Evolutionary conservation across 257 asterid genomes (phyloP), one percentile per base, ranked within the genome.

Genomic region (Solanum bulbocastanum): DNA sequence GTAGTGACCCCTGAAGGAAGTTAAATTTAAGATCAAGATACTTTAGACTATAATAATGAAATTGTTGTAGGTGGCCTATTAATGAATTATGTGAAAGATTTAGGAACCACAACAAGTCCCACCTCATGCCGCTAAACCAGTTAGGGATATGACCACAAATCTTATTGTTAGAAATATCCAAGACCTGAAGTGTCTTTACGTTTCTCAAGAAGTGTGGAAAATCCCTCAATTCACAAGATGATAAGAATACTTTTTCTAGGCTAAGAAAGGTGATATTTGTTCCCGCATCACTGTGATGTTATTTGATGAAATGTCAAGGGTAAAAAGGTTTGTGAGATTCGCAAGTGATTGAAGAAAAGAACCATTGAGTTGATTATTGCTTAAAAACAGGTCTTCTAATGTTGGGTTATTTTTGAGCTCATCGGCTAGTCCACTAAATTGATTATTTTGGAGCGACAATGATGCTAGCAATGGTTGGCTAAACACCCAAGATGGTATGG

Each of bases 1-100:
- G 15, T 82, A 30, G 39, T 16, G 69, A 27, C 16, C 69, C 69
- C 18, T 2, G 18, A 11, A 82, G 86, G n/a, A 4, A 27, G 9
- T 88, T 88, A 8, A 44, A 84, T 1, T 36, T 27, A 74, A 85
- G 81, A 75, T 84, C 86, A 9, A 88, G 79, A 88, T 1, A 0
- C 5, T 15, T 5, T 10, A 88, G 66, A 9, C 14, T 15, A 4
- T 12, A 2, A 2, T 8, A 5, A 72, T 72, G 42, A 32, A 71
- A 2, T 32, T 30, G 69, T 11, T 1, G 8, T 1, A 72, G 6
- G 3, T 74, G 32, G 4, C 56, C 36, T 35, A 27, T 62, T 30
- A 88, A 23, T 10, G 15, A 74, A 10, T 88, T 88, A 16, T 74
- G 42, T 0, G 90, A 74, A 15, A 88, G 33, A 20, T 88, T 62